A percentile compares a stretch with the other conserved stretches of the same genome.
These are phyloP conservation scores for Picea mariana DNA, from an alignment of 83 land plant genomes.

Conservation along the genomic window DNA sequence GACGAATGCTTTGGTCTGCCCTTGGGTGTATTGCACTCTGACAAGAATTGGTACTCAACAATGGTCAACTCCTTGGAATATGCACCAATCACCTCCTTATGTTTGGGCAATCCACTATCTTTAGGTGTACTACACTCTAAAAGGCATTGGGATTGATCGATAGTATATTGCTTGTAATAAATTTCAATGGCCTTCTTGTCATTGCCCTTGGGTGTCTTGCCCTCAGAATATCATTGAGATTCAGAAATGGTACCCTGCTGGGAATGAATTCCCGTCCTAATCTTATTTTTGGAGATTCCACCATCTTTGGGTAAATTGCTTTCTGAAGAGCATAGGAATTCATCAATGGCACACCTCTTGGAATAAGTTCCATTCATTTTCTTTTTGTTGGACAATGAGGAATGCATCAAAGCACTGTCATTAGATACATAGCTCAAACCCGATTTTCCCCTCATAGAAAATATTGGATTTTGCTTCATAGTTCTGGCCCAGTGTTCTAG, in stretches of 20 bases:
- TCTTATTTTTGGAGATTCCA: neutral
- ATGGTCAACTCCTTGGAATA: neutral
- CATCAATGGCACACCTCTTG: neutral
- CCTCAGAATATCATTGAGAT: neutral
- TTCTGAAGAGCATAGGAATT: neutral
- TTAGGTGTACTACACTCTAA: neutral
- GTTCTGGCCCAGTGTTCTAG: too few relatives aligned
- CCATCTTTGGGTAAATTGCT: neutral
- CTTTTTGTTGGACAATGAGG: neutral
- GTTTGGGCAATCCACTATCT: neutral
- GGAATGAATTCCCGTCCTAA: neutral
- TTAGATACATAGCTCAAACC: slow-evolving; percentile 12
- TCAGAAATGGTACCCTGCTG: neutral
- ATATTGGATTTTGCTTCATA: too few relatives aligned
- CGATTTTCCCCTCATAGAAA: too few relatives aligned
- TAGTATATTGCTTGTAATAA: neutral
- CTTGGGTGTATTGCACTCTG: too few relatives aligned
- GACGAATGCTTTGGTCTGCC: too few relatives aligned
- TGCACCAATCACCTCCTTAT: neutral
- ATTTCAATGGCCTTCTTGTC: neutral
- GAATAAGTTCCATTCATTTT: neutral
- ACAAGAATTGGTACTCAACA: too few relatives aligned
- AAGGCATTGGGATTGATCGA: neutral
- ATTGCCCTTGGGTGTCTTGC: neutral
- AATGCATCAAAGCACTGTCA: neutral